Evolutionary conservation across 225 moss, liverwort and hornwort species (phyloP).

Genomic region (Thuidium tamariscinum): DNA sequence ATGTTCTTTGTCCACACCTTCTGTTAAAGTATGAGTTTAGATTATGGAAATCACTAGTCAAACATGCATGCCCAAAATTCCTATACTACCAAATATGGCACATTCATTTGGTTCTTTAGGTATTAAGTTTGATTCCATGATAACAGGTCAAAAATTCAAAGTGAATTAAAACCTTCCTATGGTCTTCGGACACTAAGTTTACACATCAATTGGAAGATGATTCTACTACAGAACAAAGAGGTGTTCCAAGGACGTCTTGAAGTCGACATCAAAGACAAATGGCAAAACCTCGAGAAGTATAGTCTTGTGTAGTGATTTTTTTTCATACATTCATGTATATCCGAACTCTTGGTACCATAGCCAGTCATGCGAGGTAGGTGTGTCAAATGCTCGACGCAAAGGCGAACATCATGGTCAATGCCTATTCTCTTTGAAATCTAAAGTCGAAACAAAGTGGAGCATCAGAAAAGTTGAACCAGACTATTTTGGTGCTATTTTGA

Average conservation of each 20-base stretch:
- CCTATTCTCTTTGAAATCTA: neutral
- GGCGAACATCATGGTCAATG: neutral
- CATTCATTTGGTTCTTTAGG: too few species aligned
- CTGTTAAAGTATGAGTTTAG: too few species aligned
- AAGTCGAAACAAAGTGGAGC: neutral
- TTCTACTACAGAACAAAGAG: slow-evolving; percentile 25
- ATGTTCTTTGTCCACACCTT: too few species aligned
- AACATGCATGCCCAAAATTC: too few species aligned
- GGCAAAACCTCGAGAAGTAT: slow-evolving; percentile 78
- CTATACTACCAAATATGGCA: too few species aligned
- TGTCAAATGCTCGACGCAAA: neutral
- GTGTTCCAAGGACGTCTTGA: slow-evolving; percentile 55
- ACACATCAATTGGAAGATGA: slow-evolving; percentile 85
- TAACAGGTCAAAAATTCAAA: too few species aligned
- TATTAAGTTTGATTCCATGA: too few species aligned
- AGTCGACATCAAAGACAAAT: slow-evolving; percentile 91
- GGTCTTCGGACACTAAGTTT: too few species aligned
- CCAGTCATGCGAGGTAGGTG: neutral
- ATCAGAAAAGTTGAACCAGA: too few species aligned
- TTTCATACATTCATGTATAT: neutral
- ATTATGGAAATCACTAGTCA: too few species aligned
- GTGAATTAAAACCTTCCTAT: too few species aligned
- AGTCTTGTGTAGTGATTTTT: neutral
- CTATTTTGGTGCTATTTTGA: too few species aligned
- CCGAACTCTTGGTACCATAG: neutral